Evolutionary conservation across 805 yeast genomes (phyloP), one percentile per base, ranked within the genome.

Genomic region (Kluyveromyces nonfermentans): DNA sequence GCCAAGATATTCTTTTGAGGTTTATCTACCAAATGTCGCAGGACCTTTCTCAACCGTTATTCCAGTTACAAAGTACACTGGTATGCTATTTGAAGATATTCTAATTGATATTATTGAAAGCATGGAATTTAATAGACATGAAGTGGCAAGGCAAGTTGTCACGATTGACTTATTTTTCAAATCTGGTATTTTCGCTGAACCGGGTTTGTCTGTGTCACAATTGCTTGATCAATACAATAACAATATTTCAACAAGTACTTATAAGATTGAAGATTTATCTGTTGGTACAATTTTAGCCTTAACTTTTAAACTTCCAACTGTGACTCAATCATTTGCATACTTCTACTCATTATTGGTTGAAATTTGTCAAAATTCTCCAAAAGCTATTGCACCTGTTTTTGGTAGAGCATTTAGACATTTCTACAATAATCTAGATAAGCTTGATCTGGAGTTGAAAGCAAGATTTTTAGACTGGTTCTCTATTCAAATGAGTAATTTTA

Each of bases 201-300:
- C 93, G 1, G 95, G 94, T 32, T 75, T 82, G 3, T 76, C 94
- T 0, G 72, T 88, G 46, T 96, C 88, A 52, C 80, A 78, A 47
- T 67, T 90, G 42, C 64, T 67, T 37, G 68, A 65, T 19, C 64
- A 68, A 14, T 63, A 66, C 28, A 61, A 62, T 40, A 70, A 72
- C 38, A 66, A 69, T 48, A 62, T 65, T 16, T 59, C 62, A 16
- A 55, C 53, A 2, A 77, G 94, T 1, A 87, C 96, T 0, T 87
- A 85, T 84, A 93, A 93, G 60, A 75, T 88, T 46, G 98, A 93
- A 63, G 96, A 89, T 59, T 71, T 89, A 34, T 85, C 90, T 0
- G 74, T 89, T 31, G 97, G 93, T 59, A 77, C 85, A 36, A 78
- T 89, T 35, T 69, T 90, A 48, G 77, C 86, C 20, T 75, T 85